phyloP scores from a whole-genome alignment of 257 asterid genomes.

The Marsdenia floribunda region DNA sequence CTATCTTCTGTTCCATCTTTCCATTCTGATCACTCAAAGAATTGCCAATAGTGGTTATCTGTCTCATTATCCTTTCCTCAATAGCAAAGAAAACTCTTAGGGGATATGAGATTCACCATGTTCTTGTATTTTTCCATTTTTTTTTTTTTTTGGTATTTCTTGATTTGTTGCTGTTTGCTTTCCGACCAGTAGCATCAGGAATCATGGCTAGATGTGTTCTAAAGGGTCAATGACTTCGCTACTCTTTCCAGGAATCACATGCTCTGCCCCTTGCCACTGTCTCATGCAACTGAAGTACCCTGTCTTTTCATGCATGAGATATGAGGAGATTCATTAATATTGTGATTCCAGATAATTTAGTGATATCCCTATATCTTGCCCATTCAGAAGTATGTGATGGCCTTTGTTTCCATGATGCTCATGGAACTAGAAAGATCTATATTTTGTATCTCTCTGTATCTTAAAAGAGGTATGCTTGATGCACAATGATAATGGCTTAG shows the following conservation, averaged over 20 bases:
- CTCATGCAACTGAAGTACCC: conserved; percentile 60
- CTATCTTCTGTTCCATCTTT: background rate
- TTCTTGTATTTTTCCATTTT: background rate
- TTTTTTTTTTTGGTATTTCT: background rate
- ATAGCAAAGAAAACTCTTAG: background rate
- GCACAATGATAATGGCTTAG: conserved; percentile 14
- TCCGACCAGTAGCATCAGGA: conserved; percentile 25
- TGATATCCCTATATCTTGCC: conserved; percentile 28
- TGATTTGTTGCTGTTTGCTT: conserved; percentile 11
- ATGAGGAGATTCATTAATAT: conserved; percentile 36
- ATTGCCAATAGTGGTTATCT: background rate
- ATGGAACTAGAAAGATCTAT: conserved; percentile 32
- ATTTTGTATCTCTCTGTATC: conserved; percentile 35
- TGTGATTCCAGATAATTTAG: conserved; percentile 43
- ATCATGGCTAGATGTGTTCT: conserved; percentile 26
- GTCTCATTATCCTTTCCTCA: background rate
- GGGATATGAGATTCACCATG: background rate
- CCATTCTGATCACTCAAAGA: background rate
- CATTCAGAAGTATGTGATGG: conserved; percentile 25
- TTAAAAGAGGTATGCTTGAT: conserved; percentile 37
- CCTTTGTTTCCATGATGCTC: conserved; percentile 28
- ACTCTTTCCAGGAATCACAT: conserved; percentile 71
- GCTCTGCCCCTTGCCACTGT: conserved; percentile 51
- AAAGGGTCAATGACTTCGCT: conserved; percentile 38
- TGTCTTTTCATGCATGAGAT: conserved; percentile 52